phyloP scores from a whole-genome alignment of 2,329 filamentous ascomycete genomes.

The Dactylellina cionopaga region DNA sequence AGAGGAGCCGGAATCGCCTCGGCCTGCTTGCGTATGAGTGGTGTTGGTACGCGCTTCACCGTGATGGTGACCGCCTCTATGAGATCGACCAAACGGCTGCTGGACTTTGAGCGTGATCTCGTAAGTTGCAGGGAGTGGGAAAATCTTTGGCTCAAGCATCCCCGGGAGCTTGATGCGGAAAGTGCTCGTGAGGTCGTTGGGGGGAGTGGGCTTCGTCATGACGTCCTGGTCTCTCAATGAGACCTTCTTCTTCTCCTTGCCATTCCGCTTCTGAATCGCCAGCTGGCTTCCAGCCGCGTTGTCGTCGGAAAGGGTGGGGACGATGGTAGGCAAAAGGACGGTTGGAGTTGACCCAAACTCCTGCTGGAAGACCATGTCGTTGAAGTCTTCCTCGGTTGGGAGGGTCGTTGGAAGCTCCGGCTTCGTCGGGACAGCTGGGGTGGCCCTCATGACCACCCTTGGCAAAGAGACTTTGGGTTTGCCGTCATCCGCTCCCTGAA shows the following conservation, averaged over 20 bases:
- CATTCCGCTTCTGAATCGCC: background rate
- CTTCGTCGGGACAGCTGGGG: background rate
- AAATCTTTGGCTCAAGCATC: conserved; percentile 1
- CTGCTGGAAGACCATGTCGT: conserved; percentile 55
- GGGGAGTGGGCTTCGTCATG: background rate
- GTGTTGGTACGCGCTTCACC: conserved; percentile 17
- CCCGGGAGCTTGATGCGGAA: conserved; percentile 37
- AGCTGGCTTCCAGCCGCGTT: background rate
- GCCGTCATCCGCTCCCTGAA: conserved; percentile 38
- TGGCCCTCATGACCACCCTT: conserved; percentile 10
- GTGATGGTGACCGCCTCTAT: conserved; percentile 6
- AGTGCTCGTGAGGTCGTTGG: background rate
- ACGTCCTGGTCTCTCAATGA: conserved; percentile 22
- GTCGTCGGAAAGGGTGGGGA: background rate
- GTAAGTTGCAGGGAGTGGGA: conserved; percentile 23
- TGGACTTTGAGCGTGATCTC: conserved; percentile 20
- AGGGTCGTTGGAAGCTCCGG: conserved; percentile 48
- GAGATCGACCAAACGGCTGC: background rate
- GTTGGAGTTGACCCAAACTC: conserved; percentile 56
- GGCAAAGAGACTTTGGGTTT: conserved; percentile 51
- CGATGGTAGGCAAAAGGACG: conserved; percentile 53
- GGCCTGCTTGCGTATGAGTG: background rate
- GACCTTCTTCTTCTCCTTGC: conserved; percentile 11
- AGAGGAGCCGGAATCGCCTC: conserved; percentile 3
- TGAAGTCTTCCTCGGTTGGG: conserved; percentile 56